These are phyloP conservation scores for Tetrahymena malaccensis DNA, from an alignment of 73 alveolate genomes.

Conservation along the genomic window DNA sequence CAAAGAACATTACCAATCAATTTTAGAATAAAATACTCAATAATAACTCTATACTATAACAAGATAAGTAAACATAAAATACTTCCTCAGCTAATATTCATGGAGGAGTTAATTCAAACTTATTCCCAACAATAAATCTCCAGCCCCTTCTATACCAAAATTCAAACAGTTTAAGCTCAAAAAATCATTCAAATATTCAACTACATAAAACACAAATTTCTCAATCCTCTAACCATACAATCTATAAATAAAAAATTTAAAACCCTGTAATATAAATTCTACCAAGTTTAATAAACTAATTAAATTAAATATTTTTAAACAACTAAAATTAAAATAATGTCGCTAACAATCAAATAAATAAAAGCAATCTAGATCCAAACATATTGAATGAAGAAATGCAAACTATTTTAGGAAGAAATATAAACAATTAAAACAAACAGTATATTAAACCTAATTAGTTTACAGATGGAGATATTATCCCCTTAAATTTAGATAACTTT, in stretches of 20 bases:
- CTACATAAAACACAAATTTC: background rate
- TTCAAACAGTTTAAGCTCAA: background rate
- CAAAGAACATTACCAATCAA: too few relatives aligned
- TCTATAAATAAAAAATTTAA: too few relatives aligned
- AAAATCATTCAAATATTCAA: background rate
- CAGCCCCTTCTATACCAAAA: background rate
- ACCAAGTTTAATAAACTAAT: background rate
- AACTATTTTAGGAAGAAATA: background rate
- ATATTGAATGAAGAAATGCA: background rate
- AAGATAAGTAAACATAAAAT: background rate
- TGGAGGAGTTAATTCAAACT: background rate
- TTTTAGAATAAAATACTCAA: background rate
- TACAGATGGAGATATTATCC: background rate
- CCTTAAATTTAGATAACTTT: background rate
- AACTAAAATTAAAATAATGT: background rate
- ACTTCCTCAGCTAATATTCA: background rate
- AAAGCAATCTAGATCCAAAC: background rate
- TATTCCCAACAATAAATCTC: background rate
- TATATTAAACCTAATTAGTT: background rate
- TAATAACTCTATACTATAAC: background rate
- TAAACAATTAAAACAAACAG: background rate
- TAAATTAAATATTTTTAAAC: too few relatives aligned
- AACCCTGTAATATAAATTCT: background rate
- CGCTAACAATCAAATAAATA: too few relatives aligned
- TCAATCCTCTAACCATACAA: background rate